phyloP scores from a whole-genome alignment of 768 basidiomycete genomes.

The Suillus subaureus region DNA sequence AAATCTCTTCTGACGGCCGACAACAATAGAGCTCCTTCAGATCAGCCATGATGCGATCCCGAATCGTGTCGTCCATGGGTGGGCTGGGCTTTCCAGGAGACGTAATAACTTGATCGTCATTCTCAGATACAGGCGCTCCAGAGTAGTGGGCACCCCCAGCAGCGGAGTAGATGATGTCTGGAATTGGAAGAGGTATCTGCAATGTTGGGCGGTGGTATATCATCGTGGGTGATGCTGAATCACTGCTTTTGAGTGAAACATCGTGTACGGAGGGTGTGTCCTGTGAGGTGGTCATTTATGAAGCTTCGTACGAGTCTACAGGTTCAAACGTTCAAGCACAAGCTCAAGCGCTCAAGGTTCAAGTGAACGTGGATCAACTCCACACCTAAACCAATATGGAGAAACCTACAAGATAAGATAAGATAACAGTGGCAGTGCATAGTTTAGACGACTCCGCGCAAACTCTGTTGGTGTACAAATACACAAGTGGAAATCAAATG shows the following conservation, averaged over 20 bases:
- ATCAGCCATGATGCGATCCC: slow-evolving; percentile 55
- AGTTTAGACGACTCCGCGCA: neutral
- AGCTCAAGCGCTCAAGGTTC: neutral
- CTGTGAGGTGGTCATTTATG: slow-evolving; percentile 5
- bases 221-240: slow-evolving; percentile 36
- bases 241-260: neutral
- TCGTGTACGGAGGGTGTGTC: neutral
- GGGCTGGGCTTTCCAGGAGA: neutral
- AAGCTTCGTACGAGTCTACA: neutral
- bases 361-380: neutral
- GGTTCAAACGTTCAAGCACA: neutral
- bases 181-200: slow-evolving; percentile 46
- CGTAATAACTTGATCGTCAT: slow-evolving; percentile 11
- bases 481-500: neutral
- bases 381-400: neutral
- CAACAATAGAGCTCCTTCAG: slow-evolving; percentile 59
- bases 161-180: slow-evolving; percentile 56
- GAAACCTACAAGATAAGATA: neutral
- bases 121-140: slow-evolving; percentile 41
- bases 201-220: slow-evolving; percentile 50
- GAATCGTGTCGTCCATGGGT: slow-evolving; percentile 38
- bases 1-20: slow-evolving; percentile 52
- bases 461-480: neutral
- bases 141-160: slow-evolving; percentile 67
- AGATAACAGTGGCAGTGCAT: neutral